These are phyloP conservation scores for Hordeum vulgare DNA, from an alignment of 176 grass and related monocot genomes.

Conservation along the genomic window MorexV3_pseudomolecules_assembly NC_058524.1:172582528-172583027, in stretches of 20 bases:
- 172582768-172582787: slow-evolving; percentile 35
- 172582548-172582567: slow-evolving; percentile 13
- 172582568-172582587: not conserved
- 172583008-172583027: slow-evolving; percentile 75
- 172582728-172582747: slow-evolving; percentile 19
- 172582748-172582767: slow-evolving; percentile 28
- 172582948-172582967: slow-evolving; percentile 91
- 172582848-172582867: slow-evolving; percentile 82
- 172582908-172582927: slow-evolving; percentile 95
- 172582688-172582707: not conserved
- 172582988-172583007: slow-evolving; percentile 96
- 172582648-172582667: slow-evolving; percentile 30
- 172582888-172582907: slow-evolving; percentile 83
- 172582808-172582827: slow-evolving; percentile 16
- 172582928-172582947: slow-evolving; percentile 83
- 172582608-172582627: slow-evolving; percentile 5
- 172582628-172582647: slow-evolving; percentile 41
- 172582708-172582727: not conserved
- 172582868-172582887: slow-evolving; percentile 93
- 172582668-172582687: slow-evolving; percentile 20
- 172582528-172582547: slow-evolving; percentile 14
- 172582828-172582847: slow-evolving; percentile 65
- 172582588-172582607: not conserved
- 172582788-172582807: slow-evolving; percentile 15
- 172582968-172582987: slow-evolving; percentile 99